Evolutionary conservation across 1,284 basidiomycete species (phyloP), one percentile per base, ranked within the genome.

Genomic region (Fomitopsis pinicola): DNA sequence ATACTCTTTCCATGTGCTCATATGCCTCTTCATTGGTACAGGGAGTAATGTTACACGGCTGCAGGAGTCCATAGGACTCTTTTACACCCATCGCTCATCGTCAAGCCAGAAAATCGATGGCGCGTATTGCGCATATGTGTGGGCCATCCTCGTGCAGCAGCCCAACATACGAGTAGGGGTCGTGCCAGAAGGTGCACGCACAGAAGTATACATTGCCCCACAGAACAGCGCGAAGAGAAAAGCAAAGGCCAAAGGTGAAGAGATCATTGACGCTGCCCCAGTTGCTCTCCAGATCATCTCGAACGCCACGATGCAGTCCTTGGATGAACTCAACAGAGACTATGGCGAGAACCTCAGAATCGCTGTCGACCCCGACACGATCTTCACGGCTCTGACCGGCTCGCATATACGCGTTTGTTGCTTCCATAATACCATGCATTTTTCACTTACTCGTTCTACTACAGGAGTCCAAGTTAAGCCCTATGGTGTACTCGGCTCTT

Each of bases 401-500:
- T 89, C 90, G 33, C 91, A 94, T 76, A 86, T 88, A 57, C 80
- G 87, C 66, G 89, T 92, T 66, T 8, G 48, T 50, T 9, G 30
- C 48, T 45, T 56, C 35, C 42, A 17, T 50, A 8, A 33, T 33
- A 44, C 42, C 48, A 44, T 61, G 42, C 62, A 62, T 58, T 64
- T 15, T 5, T 38, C 9, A 44, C 61, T 66, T 35, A 45, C 48
- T 56, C n/a, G 44, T 57, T 48, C 58, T 35, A 30, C 40, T 56
- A 6, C 62, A 95, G 92, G 86, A 88, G 53, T 76, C 88, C 1
- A 92, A 88, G 71, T 75, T 96, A 63, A 93, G 89, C 42, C 85
- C 89, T 0, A 89, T 91, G 82, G 88, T 94, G 2, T 96, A 94
- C 71, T 84, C 85, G n/a, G 85, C 88, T 2, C 80, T 97, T n/a